These are phyloP conservation scores for Pleodorina starrii DNA, from an alignment of 139 green algal species.

Conservation along the genomic window DNA sequence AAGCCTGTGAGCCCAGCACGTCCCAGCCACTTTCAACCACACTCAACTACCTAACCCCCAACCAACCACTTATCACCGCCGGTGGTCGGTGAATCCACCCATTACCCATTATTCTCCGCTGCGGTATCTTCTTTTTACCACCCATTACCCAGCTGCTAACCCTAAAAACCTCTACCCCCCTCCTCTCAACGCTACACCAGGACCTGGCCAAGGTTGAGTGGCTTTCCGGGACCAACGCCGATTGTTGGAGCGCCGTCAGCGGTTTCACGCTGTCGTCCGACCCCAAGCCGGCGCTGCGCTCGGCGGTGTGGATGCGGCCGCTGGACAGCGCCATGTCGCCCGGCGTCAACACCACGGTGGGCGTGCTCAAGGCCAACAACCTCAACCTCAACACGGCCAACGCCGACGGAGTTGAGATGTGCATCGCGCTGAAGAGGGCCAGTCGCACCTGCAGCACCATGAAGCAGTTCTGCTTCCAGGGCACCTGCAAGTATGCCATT, in stretches of 20 bases:
- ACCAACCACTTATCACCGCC: not conserved
- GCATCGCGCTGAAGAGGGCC: slow-evolving; percentile 6
- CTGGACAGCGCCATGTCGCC: not conserved
- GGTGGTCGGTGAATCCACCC: not conserved
- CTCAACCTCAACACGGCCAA: not conserved
- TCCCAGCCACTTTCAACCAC: not conserved
- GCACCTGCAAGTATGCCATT: slow-evolving; percentile 28
- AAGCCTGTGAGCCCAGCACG: too few species aligned
- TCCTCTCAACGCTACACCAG: too few species aligned
- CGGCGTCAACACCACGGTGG: not conserved
- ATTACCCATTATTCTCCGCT: not conserved
- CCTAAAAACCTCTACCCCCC: too few species aligned
- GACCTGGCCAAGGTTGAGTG: slow-evolving; percentile 40
- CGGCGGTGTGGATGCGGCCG: not conserved
- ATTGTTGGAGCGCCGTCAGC: not conserved
- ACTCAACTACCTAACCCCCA: not conserved
- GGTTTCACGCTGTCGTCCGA: slow-evolving; percentile 25
- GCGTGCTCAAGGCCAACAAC: slow-evolving; percentile 29
- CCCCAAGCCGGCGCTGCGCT: not conserved
- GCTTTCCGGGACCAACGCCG: not conserved
- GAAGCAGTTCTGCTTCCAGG: slow-evolving; percentile 29
- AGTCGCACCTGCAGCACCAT: slow-evolving; percentile 19
- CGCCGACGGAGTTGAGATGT: not conserved
- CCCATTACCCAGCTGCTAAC: not conserved
- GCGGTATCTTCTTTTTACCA: not conserved